Evolutionary conservation across 176 grass and related monocot genomes (phyloP), one percentile per base, ranked within the genome.

Genomic region (Poa pratensis): DNA sequence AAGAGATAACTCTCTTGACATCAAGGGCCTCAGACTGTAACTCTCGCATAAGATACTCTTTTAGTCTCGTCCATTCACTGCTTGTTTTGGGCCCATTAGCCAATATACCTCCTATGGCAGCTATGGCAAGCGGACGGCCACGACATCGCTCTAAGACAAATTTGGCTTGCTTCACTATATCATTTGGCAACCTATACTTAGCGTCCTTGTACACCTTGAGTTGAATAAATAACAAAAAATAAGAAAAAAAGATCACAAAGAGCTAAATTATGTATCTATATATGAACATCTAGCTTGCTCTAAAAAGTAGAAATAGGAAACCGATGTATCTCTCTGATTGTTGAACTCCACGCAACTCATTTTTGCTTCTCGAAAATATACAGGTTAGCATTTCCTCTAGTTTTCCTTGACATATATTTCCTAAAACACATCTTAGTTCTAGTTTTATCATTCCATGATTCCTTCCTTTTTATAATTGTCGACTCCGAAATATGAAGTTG

Each of bases 81-180:
- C 49, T 75, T 22, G 12, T 82, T 67, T 68, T 74, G 2, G 80
- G 81, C 57, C 86, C 85, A 14, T 72, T 85, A 16, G 87, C 87
- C 1, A 94, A 62, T 23, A 91, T 45, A 53, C 92, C 89, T 18
- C 86, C 89, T 20, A 91, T 76, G 19, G 71, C 83, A 32, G 86
- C 82, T 53, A 94, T 84, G 16, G 89, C 84, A 65, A 92, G 84
- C 1, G 92, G 92, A 60, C 85, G n/a, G n/a, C 89, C 89, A 1
- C 9, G 4, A 16, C 89, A 94, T 82, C 86, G 89, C 27, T 35
- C 57, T 13, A 92, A 8, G 30, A 94, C 89, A 12, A 27, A 3
- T 2, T 5, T 15, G 0, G 77, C 82, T 79, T 88, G 43, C 3
- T 73, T 32, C 13, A 1, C 0, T 75, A 79, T 79, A 3, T 79